Evolutionary conservation across 2,329 filamentous ascomycete genomes (phyloP), one percentile per base, ranked within the genome.

Genomic region (Venturiaceae sp.): DNA sequence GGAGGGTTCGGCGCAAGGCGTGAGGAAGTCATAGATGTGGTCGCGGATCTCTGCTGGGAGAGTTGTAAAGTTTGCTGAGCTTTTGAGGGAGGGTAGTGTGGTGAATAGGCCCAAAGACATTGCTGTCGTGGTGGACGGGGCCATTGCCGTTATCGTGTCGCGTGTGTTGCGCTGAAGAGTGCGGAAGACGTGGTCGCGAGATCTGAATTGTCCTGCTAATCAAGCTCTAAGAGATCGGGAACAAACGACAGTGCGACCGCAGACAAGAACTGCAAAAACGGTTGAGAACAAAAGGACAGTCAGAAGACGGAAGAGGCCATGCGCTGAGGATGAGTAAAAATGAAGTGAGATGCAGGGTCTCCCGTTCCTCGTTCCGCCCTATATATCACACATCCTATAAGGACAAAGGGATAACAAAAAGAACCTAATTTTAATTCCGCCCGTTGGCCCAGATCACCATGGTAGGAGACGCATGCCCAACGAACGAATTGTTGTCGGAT

Each of bases 11-110:
- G 33, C 33, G 28, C 11, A 5, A 7, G 53, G 53, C 6, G 53
- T 32, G 4, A 56, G 36, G 36, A 26, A 44, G 21, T 41, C 53
- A 34, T 56, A 56, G 53, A 56, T 32, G 36, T 41, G 19, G 7
- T 34, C 16, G 26, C 39, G 55, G 30, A 58, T n/a, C 39, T 58
- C 55, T n/a, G 44, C n/a, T 19, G 55, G 55, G 23, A 58, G 55
- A 13, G 8, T 21, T 11, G 23, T 23, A 13, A 58, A 39, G 19
- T 21, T 52, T n/a, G 33, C 53, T 7, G 30, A 26, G 3, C 41
- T 47, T 19, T 39, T 2, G 37, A 6, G 2, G 2, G 11, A 7
- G 3, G n/a, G 19, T 44, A n/a, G n/a, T 5, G 39, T 44, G 39
- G 19, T 2, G 16, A 5, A 9, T n/a, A 21, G n/a, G 4, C 13